These are phyloP conservation scores for Vitis hybrid DNA, from an alignment of 177 flowering plant genomes.

Conservation along the genomic window DNA sequence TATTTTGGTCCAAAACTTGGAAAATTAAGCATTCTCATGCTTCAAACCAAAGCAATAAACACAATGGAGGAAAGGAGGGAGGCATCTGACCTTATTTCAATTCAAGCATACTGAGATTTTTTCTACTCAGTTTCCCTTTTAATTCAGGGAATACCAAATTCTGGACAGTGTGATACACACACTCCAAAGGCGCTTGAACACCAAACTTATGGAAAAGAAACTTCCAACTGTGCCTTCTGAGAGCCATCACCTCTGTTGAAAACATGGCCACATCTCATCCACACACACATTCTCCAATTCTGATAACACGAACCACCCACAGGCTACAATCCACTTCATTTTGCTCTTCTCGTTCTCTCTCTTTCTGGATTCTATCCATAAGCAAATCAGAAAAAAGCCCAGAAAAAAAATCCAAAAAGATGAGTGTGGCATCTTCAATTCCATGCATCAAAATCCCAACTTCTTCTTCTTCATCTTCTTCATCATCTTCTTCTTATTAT, in stretches of 20 bases:
- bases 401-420: conserved; percentile 17
- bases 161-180: no score
- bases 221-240: not conserved
- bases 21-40: no score
- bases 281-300: conserved; percentile 31
- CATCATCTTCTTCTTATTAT: conserved; percentile 26
- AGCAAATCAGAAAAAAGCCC: not conserved
- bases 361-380: not conserved
- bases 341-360: not conserved
- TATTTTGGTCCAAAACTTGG: no score
- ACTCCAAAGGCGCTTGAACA: no score
- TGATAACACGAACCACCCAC: conserved; percentile 13
- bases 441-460: conserved; percentile 55
- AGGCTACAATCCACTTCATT: conserved; percentile 1
- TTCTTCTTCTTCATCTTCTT: conserved; percentile 31
- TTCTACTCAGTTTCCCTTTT: no score
- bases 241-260: not conserved
- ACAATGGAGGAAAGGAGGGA: no score
- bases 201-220: no score
- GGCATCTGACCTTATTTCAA: no score
- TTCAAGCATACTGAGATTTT: no score
- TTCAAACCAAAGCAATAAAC: no score
- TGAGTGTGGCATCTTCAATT: conserved; percentile 73
- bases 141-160: no score
- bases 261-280: conserved; percentile 69